These are phyloP conservation scores for Sclerotinia trifoliorum DNA, from an alignment of 2,329 filamentous ascomycete species.

Conservation along the genomic window DNA sequence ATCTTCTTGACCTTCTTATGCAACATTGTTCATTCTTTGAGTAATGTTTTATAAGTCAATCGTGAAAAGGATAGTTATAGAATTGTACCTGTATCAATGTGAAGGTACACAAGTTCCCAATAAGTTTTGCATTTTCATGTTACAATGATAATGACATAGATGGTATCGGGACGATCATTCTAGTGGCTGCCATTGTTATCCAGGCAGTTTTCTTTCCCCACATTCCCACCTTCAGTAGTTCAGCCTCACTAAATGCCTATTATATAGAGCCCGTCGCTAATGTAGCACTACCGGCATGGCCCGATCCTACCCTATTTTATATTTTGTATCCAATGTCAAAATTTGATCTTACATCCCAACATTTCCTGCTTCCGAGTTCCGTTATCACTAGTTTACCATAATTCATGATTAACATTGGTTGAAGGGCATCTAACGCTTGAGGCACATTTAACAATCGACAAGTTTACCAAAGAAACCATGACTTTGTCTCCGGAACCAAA, in stretches of 20 bases:
- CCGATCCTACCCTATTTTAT: background rate
- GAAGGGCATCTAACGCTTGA: background rate
- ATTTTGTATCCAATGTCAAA: background rate
- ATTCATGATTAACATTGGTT: background rate
- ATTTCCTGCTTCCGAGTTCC: background rate
- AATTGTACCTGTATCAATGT: background rate
- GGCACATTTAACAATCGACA: background rate
- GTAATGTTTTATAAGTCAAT: background rate
- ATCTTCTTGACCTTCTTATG: constrained; percentile 11
- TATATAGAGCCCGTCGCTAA: background rate
- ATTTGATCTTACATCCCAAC: background rate
- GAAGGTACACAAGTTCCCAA: background rate
- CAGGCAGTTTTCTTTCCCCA: constrained; percentile 9
- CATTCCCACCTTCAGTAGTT: background rate
- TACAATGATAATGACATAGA: background rate
- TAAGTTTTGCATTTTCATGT: background rate
- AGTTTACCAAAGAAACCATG: background rate
- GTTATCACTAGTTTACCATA: too few species aligned
- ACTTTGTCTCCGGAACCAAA: background rate
- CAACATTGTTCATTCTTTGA: constrained; percentile 19
- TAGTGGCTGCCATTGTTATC: constrained; percentile 3
- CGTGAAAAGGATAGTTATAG: background rate
- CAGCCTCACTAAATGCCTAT: constrained; percentile 14
- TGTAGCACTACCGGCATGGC: background rate
- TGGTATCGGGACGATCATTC: constrained; percentile 5